Base-by-base conservation (phyloP, 306 rosid species). In the Casuarina cunninghamiana region DNA sequence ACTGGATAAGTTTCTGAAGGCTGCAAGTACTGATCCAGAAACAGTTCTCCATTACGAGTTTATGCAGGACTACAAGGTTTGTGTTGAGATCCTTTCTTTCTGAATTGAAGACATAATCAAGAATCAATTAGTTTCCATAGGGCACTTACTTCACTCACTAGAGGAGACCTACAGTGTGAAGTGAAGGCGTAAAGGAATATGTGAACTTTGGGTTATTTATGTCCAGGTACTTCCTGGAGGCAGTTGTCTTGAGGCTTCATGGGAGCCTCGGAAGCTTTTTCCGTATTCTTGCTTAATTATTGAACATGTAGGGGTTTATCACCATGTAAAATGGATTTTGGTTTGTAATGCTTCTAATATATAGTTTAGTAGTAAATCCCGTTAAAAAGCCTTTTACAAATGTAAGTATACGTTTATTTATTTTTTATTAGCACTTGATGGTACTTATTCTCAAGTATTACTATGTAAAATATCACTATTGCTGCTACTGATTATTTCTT, bases 11-110 rank as follows among this genome's bases (percentile, higher is more conserved):
- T 95, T 95, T 87, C 88, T 95, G 38, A 92, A 89, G 73, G 98
- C 98, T 72, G 98, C 98, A 9, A 95, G 98, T 83, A 72, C 76
- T 48, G 88, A 91, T 73, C 97, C 98, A 10, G 97, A 92, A 78
- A 95, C 97, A 63, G 98, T 95, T 86, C 97, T 95, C 61, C 98
- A 95, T 84, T 95, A 95, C 0, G 98, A 95, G 85, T 95, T 95
- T 86, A 95, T 92, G 98, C 98, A 95, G 88, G 98, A 95, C 83
- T 95, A 92, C 86, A 92, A 95, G 98, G 97, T 94, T 83, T 74
- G 82, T 68, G 32, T 57, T 75, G 21, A 54, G 79, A 55, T 19
- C 26, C 65, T 26, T 26, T 26, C 65, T 5, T 63, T 72, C 43
- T 61, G 6, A 48, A 13, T 74, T 19, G 65, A 74, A 71, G 51